These are phyloP conservation scores for Pseudogymnoascus sp. DNA, from an alignment of 2,329 filamentous ascomycete genomes.

Conservation along the genomic window DNA sequence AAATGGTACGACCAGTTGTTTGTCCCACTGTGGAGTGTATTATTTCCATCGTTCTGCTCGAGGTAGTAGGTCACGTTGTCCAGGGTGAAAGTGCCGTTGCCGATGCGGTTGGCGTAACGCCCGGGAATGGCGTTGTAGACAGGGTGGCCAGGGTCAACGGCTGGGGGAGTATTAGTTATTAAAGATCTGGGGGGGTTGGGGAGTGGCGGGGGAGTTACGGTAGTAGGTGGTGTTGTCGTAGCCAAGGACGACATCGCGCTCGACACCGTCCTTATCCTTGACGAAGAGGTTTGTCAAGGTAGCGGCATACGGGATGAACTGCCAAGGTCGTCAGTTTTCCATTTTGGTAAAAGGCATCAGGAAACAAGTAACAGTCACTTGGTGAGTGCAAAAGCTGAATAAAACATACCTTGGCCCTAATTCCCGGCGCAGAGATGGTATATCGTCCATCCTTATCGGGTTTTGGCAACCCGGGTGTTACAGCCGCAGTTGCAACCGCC, in stretches of 20 bases:
- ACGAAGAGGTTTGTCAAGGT: constrained; percentile 56
- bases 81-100: constrained; percentile 45
- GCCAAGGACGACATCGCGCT: constrained; percentile 56
- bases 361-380: neutral
- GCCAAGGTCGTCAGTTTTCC: constrained; percentile 21
- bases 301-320: constrained; percentile 49
- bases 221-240: constrained; percentile 55
- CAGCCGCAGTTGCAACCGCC: neutral
- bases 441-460: neutral
- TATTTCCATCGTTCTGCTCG: constrained; percentile 44
- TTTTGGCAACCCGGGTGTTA: neutral
- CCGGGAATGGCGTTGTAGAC: constrained; percentile 55
- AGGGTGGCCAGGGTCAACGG: constrained; percentile 43
- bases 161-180: neutral
- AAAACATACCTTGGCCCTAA: constrained; percentile 11
- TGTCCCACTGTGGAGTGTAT: constrained; percentile 51
- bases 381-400: neutral
- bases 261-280: constrained; percentile 52
- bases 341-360: no score
- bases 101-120: constrained; percentile 58
- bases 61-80: constrained; percentile 46
- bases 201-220: constrained; percentile 17
- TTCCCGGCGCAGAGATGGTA: neutral
- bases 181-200: constrained; percentile 21
- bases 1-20: constrained; percentile 57